Base-by-base conservation (phyloP, 2,329 filamentous ascomycete genomes). In the Ophiocordyceps polyrhachis-furcata region DNA sequence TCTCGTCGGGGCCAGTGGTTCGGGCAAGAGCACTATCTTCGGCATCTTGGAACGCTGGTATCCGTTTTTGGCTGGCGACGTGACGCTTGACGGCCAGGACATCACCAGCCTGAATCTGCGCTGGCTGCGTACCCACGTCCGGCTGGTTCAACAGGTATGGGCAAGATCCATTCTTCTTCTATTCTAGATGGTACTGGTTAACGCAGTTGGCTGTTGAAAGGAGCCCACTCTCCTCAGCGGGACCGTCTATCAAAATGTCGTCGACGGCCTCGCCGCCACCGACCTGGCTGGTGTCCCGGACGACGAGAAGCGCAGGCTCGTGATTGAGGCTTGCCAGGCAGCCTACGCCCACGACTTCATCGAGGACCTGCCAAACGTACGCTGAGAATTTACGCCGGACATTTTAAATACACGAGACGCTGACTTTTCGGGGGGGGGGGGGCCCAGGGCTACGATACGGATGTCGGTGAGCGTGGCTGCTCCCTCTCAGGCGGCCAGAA, bases 401-500 rank as follows among this genome's bases (percentile, higher is more conserved):
- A 38, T 4, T 8, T 5, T n/a, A n/a, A 17, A 19, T 5, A 17
- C 13, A 19, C 15, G 11, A 38, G 31, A 32, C 15, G 31, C 31
- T 32, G 9, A 32, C 31, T 6, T 5, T 2, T n/a, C n/a, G n/a
- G n/a, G n/a, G n/a, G n/a, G n/a, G n/a, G n/a, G n/a, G n/a, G 4
- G 12, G 7, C 6, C 21, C 21, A 63, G 56, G 73, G 71, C 5
- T 82, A 81, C 50, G 65, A 73, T 2, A 79, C 77, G 0, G 60
- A 65, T 20, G 76, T 83, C 5, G 79, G 79, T 1, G 76, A 82
- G 51, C 69, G 71, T 13, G 79, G 79, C 0, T 73, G 76, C 9
- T 76, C 76, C 41, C 62, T 83, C 0, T 80, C 74, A 5, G 79
- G 79, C 9, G 79, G 79, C 1, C 79, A 83, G 52, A 70, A 77